Base-by-base conservation (phyloP, 2,329 filamentous ascomycete species). In the Cytospora paraplurivora region DNA sequence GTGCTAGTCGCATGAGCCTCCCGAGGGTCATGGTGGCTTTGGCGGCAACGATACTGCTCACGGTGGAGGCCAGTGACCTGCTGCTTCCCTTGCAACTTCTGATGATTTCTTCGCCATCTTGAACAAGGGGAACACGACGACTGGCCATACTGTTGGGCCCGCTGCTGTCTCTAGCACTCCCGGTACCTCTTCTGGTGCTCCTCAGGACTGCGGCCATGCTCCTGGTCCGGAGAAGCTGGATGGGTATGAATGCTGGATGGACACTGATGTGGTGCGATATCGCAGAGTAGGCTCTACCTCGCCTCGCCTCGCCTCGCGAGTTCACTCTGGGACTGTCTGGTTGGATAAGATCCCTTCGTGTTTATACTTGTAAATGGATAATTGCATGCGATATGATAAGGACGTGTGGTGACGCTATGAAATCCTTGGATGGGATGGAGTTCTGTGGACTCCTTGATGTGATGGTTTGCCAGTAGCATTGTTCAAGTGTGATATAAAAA, bases 1-100 rank as follows among this genome's bases (percentile, higher is more conserved):
- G 21, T 73, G 72, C 67, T 74, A 70, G 69, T 35, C 60, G 19
- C 50, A 34, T 44, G 59, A 51, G 37, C 33, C 59, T 55, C 59
- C 51, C 17, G 33, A 17, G 34, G 55, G 59, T 11, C 32, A 15
- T 44, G 33, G 34, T 19, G 41, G 32, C 33, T 52, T 32, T 11
- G 7, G 27, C n/a, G 32, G 32, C 13, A 19, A 10, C 21, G 21
- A 21, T 27, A 49, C 58, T 37, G n/a, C 51, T 37, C 51, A 19
- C 47, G 38, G 12, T 13, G 8, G 7, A 37, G n/a, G 38, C 37
- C n/a, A 47, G 1, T 13, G 49, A 11, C 13, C 38, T 37, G 15
- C 27, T 4, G 7, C 49, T 2, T 38, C 47, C 5, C 51, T 61
- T 10, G 59, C 51, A 1, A 61, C 58, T 11, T 52, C 58, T 4